A percentile compares a stretch with the other conserved stretches of the same genome.
These are phyloP conservation scores for Boletus calvinii DNA, from an alignment of 1,284 basidiomycete genomes.

Conservation along the genomic window DNA sequence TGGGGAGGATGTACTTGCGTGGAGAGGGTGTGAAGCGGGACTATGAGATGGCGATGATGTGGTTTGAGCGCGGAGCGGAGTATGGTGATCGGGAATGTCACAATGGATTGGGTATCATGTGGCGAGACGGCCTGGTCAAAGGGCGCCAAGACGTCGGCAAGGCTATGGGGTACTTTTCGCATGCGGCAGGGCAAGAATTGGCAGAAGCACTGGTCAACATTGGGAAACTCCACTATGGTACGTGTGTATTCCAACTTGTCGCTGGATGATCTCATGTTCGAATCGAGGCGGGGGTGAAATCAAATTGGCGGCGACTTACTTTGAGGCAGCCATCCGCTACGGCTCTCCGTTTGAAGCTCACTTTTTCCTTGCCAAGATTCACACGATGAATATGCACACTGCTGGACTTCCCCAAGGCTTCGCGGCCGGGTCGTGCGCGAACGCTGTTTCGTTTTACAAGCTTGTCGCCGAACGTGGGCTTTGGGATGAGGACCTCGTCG, in stretches of 20 bases:
- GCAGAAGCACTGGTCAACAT: slow-evolving; percentile 91
- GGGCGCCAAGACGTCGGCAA: slow-evolving; percentile 67
- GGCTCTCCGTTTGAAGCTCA: slow-evolving; percentile 92
- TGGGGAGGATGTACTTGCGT: slow-evolving; percentile 92
- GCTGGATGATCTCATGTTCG: slow-evolving; percentile 12
- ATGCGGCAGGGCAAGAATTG: slow-evolving; percentile 82
- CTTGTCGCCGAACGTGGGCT: slow-evolving; percentile 83
- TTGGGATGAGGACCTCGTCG: slow-evolving; percentile 84
- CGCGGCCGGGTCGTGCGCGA: slow-evolving; percentile 71
- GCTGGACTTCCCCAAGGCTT: slow-evolving; percentile 44
- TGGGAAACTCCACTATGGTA: slow-evolving; percentile 82
- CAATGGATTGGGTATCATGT: slow-evolving; percentile 90
- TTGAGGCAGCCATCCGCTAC: slow-evolving; percentile 79
- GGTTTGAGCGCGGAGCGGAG: slow-evolving; percentile 84
- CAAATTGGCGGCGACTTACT: slow-evolving; percentile 63
- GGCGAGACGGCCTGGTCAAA: slow-evolving; percentile 80
- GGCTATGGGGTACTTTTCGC: slow-evolving; percentile 68
- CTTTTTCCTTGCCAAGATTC: slow-evolving; percentile 85
- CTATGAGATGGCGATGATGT: slow-evolving; percentile 78
- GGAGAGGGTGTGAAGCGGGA: slow-evolving; percentile 91
- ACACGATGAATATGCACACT: slow-evolving; percentile 54
- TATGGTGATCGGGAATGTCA: slow-evolving; percentile 84
- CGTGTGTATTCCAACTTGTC: slow-evolving; percentile 26
- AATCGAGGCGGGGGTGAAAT: slow-evolving; percentile 61
- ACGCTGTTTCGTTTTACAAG: slow-evolving; percentile 89